Conservation (phyloP, 768 basidiomycete genomes). For the Plicaturopsis crispa region DNA sequence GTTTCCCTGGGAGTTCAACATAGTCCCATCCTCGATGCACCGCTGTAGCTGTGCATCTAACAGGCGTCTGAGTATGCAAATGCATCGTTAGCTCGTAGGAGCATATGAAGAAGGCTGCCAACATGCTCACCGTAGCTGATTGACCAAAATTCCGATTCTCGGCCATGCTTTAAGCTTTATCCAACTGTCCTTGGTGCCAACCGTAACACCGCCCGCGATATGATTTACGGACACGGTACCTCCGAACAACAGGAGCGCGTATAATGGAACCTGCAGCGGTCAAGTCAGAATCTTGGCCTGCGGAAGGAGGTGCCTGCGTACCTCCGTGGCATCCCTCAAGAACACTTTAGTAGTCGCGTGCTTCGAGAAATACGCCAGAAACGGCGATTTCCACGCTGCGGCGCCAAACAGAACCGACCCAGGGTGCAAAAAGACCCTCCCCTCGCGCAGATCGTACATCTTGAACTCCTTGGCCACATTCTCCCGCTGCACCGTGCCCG, state of each 20-base stretch:
- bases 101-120: neutral
- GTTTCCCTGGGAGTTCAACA: constrained; percentile 36
- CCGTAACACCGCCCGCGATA: constrained; percentile 65
- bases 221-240: constrained; percentile 75
- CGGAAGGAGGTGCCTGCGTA: no score
- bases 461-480: constrained; percentile 81
- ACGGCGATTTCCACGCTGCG: constrained; percentile 67
- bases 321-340: constrained; percentile 83
- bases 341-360: constrained; percentile 79
- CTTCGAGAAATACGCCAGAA: constrained; percentile 80
- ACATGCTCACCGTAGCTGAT: constrained; percentile 63
- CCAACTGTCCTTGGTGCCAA: constrained; percentile 41
- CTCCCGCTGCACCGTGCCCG: constrained; percentile 79
- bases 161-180: constrained; percentile 77
- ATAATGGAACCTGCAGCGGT: constrained; percentile 66
- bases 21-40: constrained; percentile 56
- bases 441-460: constrained; percentile 60
- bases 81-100: neutral
- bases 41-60: constrained; percentile 61
- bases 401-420: constrained; percentile 71
- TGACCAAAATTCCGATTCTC: constrained; percentile 85
- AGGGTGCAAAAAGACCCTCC: constrained; percentile 78
- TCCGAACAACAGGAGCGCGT: constrained; percentile 78
- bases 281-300: no score
- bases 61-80: constrained; percentile 38